Percentiles rank a stretch among this genome's conserved stretches.
Conservation (phyloP, 495 filamentous ascomycete species). For the Thermothielavioides terrestris region DNA sequence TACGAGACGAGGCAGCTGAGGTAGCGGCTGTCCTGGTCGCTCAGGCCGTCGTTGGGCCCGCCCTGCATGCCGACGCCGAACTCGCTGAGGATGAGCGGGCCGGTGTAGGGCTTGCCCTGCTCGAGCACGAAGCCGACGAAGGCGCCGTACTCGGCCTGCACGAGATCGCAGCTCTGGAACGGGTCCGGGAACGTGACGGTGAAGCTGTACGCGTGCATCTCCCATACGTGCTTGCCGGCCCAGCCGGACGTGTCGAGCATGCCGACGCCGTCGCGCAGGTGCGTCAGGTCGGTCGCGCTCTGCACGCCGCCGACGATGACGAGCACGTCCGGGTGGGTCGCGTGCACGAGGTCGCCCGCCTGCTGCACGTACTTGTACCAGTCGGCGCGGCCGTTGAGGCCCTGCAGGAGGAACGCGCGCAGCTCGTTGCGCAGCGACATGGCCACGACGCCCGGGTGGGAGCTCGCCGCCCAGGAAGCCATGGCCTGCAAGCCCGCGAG, state of each 20-base stretch:
- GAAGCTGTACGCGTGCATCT: conserved; percentile 44
- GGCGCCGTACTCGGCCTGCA: conserved; percentile 32
- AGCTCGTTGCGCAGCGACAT: conserved; percentile 44
- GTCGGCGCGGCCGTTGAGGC: conserved; percentile 30
- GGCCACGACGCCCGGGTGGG: conserved; percentile 36
- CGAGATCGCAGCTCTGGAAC: conserved; percentile 30
- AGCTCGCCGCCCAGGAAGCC: conserved; percentile 28
- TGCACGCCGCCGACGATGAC: conserved; percentile 40
- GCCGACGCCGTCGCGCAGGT: conserved; percentile 21
- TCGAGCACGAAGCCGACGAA: conserved; percentile 39
- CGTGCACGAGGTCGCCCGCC: conserved; percentile 35
- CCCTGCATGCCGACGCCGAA: conserved; percentile 42
- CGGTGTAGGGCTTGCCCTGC: conserved; percentile 34
- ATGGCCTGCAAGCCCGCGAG: conserved; percentile 33
- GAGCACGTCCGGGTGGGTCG: conserved; percentile 35
- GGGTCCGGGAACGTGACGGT: conserved; percentile 36
- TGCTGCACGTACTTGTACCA: conserved; percentile 40
- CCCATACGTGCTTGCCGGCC: conserved; percentile 42
- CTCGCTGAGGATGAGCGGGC: conserved; percentile 41
- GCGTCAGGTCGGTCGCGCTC: conserved; percentile 36
- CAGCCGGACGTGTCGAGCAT: conserved; percentile 35
- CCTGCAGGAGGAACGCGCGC: conserved; percentile 35
- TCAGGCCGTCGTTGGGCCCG: conserved; percentile 26
- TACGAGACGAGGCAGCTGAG: conserved; percentile 38
- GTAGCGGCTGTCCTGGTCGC: conserved; percentile 29